These are phyloP conservation scores for Trichosporon ovoides DNA, from an alignment of 1,284 basidiomycete genomes.

Conservation along the genomic window DNA sequence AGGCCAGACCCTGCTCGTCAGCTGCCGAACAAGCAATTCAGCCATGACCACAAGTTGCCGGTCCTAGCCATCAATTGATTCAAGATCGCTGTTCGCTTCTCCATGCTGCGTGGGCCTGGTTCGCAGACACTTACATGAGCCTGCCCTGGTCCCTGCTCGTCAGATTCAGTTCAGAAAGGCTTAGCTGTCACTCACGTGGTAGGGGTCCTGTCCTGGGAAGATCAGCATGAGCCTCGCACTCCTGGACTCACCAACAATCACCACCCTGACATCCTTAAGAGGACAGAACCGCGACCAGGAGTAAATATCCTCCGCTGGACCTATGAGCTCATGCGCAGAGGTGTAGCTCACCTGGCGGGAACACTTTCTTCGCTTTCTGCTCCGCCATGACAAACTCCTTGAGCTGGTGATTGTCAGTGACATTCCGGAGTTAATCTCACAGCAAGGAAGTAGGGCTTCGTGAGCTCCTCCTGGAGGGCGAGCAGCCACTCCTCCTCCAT, in stretches of 20 bases:
- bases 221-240: background rate
- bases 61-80: too few species aligned
- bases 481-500: slow-evolving; percentile 50
- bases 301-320: slow-evolving; percentile 50
- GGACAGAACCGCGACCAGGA: slow-evolving; percentile 51
- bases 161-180: background rate
- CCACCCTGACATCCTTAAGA: slow-evolving; percentile 48
- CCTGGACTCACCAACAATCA: slow-evolving; percentile 49
- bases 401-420: slow-evolving; percentile 28
- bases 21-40: too few species aligned
- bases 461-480: slow-evolving; percentile 47
- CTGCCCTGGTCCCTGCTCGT: slow-evolving; percentile 48
- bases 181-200: slow-evolving; percentile 36
- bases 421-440: slow-evolving; percentile 22
- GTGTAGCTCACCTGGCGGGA: slow-evolving; percentile 47
- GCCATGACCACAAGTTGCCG: too few species aligned
- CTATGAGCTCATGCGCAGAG: background rate
- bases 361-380: slow-evolving; percentile 47
- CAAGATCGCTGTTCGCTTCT: too few species aligned
- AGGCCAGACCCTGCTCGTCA: slow-evolving; percentile 62
- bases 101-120: too few species aligned
- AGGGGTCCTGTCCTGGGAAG: slow-evolving; percentile 48
- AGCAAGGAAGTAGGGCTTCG: slow-evolving; percentile 45
- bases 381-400: slow-evolving; percentile 45
- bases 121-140: slow-evolving; percentile 51